Base-by-base conservation (phyloP, 2,329 filamentous ascomycete species). In the Pestalotiopsis sp. region DNA sequence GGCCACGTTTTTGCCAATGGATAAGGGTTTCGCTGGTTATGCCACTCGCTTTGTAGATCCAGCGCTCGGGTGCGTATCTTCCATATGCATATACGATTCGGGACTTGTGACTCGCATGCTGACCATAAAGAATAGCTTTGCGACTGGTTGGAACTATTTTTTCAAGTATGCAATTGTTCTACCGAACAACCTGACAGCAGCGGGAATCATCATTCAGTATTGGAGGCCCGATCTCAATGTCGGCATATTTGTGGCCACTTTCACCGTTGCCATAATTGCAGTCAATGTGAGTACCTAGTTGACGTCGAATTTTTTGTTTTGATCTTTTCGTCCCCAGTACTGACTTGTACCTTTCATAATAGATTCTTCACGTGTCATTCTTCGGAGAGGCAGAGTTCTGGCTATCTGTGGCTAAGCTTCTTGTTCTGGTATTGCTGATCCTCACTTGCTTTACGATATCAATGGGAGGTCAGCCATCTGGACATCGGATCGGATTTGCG, bases 331-430 rank as follows among this genome's bases (percentile, higher is more conserved):
- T 23, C 20, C 20, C 20, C 20, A 23, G 20, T 23, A 23, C 20
- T 23, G 20, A 23, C 20, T 23, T 23, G 20, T 23, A 23, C 20
- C 20, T 23, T 23, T 23, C 20, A 59, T 12, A 25, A 59, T 11
- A 59, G 57, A 27, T 62, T 39, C n/a, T 62, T 20, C 60, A 36
- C 0, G 83, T 85, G 0, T 74, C 76, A 4, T 79, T 77, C 67
- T 85, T 80, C 67, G 83, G 83, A 25, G 80, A 82, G 58, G 76
- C 81, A 3, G 83, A 85, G 71, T 85, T 85, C 69, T 84, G 81
- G 74, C 75, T 84, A 36, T 80, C 83, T 0, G 77, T 78, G 68
- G 78, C 79, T 72, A 83, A 83, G 69, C 73, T 83, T 49, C 23
- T 77, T 2, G 73, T 79, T 7, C 74, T 80, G 56, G 45, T 77